Percentiles rank a stretch among this genome's conserved stretches.
These are phyloP conservation scores for Coemansia sp. DNA, from an alignment of 192 early-diverging fungal genomes.

Conservation along the genomic window DNA sequence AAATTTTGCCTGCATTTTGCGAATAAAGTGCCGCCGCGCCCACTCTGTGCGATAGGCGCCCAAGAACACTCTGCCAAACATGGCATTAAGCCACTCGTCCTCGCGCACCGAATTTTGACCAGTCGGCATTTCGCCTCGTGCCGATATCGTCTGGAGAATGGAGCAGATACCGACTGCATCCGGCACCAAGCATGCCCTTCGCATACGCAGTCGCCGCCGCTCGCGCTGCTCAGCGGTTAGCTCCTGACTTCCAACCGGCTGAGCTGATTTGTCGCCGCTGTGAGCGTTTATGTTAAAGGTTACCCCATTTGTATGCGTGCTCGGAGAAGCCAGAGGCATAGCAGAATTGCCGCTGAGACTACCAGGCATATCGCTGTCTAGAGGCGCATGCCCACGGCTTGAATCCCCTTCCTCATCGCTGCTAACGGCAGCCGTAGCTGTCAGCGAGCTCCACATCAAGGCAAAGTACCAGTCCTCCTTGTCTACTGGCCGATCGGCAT, in stretches of 20 bases:
- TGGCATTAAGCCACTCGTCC: constrained; percentile 83
- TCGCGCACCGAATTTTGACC: constrained; percentile 47
- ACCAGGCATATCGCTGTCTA: background rate
- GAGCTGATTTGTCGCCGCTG: background rate
- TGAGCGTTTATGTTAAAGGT: background rate
- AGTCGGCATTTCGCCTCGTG: constrained; percentile 33
- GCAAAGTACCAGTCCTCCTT: constrained; percentile 94
- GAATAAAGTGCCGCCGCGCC: constrained; percentile 63
- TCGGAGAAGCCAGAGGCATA: background rate
- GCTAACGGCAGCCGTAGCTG: constrained; percentile 26
- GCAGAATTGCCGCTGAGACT: background rate
- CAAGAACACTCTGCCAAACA: constrained; percentile 80
- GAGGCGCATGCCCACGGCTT: background rate
- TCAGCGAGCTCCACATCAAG: constrained; percentile 66
- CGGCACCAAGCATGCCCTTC: constrained; percentile 41
- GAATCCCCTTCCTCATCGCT: constrained; percentile 33
- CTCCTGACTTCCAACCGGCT: constrained; percentile 2
- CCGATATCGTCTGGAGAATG: constrained; percentile 36
- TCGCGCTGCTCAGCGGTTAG: constrained; percentile 31
- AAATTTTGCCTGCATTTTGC: constrained; percentile 66
- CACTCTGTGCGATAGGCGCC: constrained; percentile 65
- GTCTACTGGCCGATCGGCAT: constrained; percentile 63
- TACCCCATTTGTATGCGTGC: background rate
- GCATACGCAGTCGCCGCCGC: constrained; percentile 26
- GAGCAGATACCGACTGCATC: constrained; percentile 32